Evolutionary conservation across 2,329 filamentous ascomycete genomes (phyloP), one percentile per base, ranked within the genome.

Genomic region (Fusarium azukiicola): DNA sequence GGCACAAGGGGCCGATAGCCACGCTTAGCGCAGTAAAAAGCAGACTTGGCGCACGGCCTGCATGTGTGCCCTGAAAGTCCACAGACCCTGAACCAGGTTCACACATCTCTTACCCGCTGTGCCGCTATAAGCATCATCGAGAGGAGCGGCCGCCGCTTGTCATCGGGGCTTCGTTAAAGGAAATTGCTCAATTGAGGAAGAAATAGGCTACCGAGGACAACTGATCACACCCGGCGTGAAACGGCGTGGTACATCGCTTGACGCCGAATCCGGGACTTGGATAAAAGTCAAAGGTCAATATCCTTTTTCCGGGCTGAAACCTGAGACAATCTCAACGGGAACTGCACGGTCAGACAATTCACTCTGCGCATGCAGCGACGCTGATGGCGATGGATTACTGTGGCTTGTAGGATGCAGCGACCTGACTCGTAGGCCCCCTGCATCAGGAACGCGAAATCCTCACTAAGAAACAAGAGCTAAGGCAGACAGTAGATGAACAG

Each of bases 301-400:
- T 61, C 56, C 56, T 61, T 61, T 61, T 61, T 14, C 56, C 27
- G 27, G 56, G 56, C 56, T 40, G 21, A 23, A 40, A 61, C 56
- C 6, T 61, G 21, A 61, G 14, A 40, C 36, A 56, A 36, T 36
- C 19, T 7, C 32, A 56, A 14, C 32, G 19, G 4, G 32, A 16
- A 56, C 4, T 38, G 6, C 54, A 19, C 36, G 14, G 54, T 32
- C 38, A 58, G 54, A 13, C 54, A 58, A 58, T 38, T 58, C 19
- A 38, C 10, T 58, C 32, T 38, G n/a, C 36, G 36, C 56, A 36
- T 13, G 14, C 56, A 36, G 56, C 38, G 36, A 3, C 14, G 17
- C 21, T 12, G 21, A 40, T 40, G 56, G 36, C 12, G 56, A 17
- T 40, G 36, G 21, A 61, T 61, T 61, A 61, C 36, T 14, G 21